Percentiles rank a stretch among this genome's conserved stretches.
phyloP scores from a whole-genome alignment of 768 basidiomycete genomes.

The Scleroderma citrinum region DNA sequence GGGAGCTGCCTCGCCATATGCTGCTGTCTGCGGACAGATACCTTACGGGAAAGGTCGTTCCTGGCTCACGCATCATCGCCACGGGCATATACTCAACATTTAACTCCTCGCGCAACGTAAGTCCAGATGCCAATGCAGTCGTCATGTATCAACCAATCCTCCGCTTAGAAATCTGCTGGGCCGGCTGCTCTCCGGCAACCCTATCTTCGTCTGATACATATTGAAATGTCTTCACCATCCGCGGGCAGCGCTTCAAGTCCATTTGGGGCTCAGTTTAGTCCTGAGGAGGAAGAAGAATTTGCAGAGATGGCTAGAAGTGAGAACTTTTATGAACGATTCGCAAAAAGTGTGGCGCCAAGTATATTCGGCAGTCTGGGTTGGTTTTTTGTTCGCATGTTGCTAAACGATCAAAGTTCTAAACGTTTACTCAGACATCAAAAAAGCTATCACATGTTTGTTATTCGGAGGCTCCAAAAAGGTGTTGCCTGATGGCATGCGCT shows the following conservation, averaged over 20 bases:
- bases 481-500: slow-evolving; percentile 92
- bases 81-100: slow-evolving; percentile 98
- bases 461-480: slow-evolving; percentile 98
- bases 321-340: slow-evolving; percentile 88
- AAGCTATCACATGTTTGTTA: slow-evolving; percentile 91
- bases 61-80: slow-evolving; percentile 90
- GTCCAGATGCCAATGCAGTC: slow-evolving; percentile 15
- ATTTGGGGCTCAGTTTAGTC: slow-evolving; percentile 82
- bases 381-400: slow-evolving; percentile 3
- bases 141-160: slow-evolving; percentile 1
- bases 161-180: slow-evolving; percentile 64
- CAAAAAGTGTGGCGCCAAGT: slow-evolving; percentile 92
- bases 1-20: slow-evolving; percentile 95
- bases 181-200: slow-evolving; percentile 88
- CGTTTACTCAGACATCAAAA: slow-evolving; percentile 81
- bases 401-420: slow-evolving; percentile 5
- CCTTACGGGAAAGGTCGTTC: slow-evolving; percentile 88
- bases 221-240: slow-evolving; percentile 82
- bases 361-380: slow-evolving; percentile 91
- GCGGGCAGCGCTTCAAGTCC: slow-evolving; percentile 73
- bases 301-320: slow-evolving; percentile 84
- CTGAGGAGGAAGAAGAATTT: slow-evolving; percentile 97
- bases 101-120: slow-evolving; percentile 78
- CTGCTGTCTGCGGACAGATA: slow-evolving; percentile 87
- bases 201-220: slow-evolving; percentile 88